A percentile compares a stretch with the other conserved stretches of the same genome.
Evolutionary conservation across 441 rosid genomes (phyloP).

Genomic region (Brassica balearica): DNA sequence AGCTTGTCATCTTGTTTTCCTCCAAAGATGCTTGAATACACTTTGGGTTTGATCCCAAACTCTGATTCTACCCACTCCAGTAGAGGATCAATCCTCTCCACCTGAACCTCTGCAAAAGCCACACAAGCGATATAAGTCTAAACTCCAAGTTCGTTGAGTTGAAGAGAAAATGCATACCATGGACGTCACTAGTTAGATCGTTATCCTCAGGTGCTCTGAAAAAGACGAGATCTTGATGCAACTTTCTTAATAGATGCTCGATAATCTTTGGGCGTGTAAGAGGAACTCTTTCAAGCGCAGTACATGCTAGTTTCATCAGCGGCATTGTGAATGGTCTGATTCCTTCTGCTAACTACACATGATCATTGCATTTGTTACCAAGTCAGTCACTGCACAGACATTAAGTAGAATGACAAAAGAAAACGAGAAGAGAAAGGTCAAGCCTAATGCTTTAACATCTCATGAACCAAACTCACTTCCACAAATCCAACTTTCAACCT

Average conservation of each 20-base stretch:
- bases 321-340: conserved; percentile 98
- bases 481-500: conserved; percentile 3
- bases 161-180: conserved; percentile 55
- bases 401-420: conserved; percentile 9
- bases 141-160: background rate
- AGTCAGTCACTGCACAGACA: conserved; percentile 9
- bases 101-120: conserved; percentile 67
- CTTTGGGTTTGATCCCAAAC: conserved; percentile 81
- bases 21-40: conserved; percentile 83
- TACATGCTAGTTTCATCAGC: conserved; percentile 90
- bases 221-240: conserved; percentile 89
- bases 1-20: conserved; percentile 92
- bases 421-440: conserved; percentile 9
- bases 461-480: conserved; percentile 7
- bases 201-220: conserved; percentile 83
- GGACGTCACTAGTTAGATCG: conserved; percentile 59
- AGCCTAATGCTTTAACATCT: background rate
- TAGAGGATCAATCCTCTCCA: conserved; percentile 87
- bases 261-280: conserved; percentile 76
- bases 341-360: conserved; percentile 83
- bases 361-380: conserved; percentile 13
- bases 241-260: conserved; percentile 66
- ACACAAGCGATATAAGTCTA: conserved; percentile 5
- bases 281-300: conserved; percentile 93
- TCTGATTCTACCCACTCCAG: conserved; percentile 89